These are phyloP conservation scores for Graphiopsis chlorocephala DNA, from an alignment of 2,329 filamentous ascomycete species.

Conservation along the genomic window DNA sequence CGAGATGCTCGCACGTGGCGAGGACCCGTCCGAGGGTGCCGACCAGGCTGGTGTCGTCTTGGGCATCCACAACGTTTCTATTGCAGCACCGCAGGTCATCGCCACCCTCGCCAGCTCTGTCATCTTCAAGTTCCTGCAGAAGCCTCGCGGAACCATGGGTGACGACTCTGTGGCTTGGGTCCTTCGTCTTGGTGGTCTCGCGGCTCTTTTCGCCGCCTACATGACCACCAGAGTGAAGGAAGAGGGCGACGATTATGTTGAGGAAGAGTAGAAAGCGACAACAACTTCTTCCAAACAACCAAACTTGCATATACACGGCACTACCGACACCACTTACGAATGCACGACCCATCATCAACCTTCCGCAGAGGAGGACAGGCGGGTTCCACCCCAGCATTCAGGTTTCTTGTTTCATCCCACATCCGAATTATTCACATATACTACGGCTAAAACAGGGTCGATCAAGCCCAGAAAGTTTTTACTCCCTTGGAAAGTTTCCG, in stretches of 20 bases:
- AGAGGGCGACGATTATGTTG: slow-evolving; percentile 36
- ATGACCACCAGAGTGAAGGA: slow-evolving; percentile 68
- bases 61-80: slow-evolving; percentile 92
- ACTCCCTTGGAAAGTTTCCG: neutral
- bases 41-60: slow-evolving; percentile 87
- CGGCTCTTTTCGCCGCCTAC: slow-evolving; percentile 72
- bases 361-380: neutral
- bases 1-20: slow-evolving; percentile 40
- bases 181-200: slow-evolving; percentile 76
- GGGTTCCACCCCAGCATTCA: neutral
- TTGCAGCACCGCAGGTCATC: slow-evolving; percentile 86
- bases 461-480: neutral
- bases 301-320: neutral
- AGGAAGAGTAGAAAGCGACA: neutral
- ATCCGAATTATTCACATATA: neutral
- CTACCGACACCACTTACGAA: neutral
- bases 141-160: slow-evolving; percentile 77
- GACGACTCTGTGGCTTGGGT: slow-evolving; percentile 88
- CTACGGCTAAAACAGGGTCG: neutral
- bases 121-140: slow-evolving; percentile 83
- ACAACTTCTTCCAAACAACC: neutral
- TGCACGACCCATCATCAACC: neutral
- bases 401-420: neutral
- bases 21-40: slow-evolving; percentile 55
- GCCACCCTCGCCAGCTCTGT: slow-evolving; percentile 80